These are phyloP conservation scores for Schizopora paradoxa DNA, from an alignment of 1,284 basidiomycete genomes.

Conservation along the genomic window DNA sequence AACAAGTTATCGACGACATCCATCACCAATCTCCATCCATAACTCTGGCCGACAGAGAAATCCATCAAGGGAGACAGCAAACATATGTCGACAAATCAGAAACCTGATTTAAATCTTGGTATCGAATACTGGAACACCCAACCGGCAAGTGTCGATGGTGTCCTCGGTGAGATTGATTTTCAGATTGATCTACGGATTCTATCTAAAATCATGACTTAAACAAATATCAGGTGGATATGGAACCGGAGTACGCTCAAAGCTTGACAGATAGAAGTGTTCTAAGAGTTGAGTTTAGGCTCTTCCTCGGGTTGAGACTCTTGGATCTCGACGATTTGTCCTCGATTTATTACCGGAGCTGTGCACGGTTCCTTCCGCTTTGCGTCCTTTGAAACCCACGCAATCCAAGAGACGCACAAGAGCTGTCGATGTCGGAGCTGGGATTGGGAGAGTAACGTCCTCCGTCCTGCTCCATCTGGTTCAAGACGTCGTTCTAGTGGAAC, in stretches of 20 bases:
- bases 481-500: constrained; percentile 85
- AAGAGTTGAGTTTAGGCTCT: constrained; percentile 51
- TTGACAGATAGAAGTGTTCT: constrained; percentile 18
- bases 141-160: constrained; percentile 71
- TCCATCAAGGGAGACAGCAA: too few relatives aligned
- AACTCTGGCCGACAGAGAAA: too few relatives aligned
- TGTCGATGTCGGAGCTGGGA: constrained; percentile 87
- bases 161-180: constrained; percentile 42
- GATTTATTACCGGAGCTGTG: constrained; percentile 74
- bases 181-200: neutral
- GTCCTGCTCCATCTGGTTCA: constrained; percentile 81
- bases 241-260: constrained; percentile 47
- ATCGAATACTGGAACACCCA: constrained; percentile 75
- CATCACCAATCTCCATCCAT: constrained; percentile 3
- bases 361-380: constrained; percentile 65
- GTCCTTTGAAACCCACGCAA: constrained; percentile 31
- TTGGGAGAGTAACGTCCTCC: constrained; percentile 84
- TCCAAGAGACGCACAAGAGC: constrained; percentile 52
- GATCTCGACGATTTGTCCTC: constrained; percentile 82
- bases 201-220: constrained; percentile 12
- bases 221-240: constrained; percentile 59
- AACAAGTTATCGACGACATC: neutral
- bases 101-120: constrained; percentile 55
- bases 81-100: too few relatives aligned
- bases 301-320: constrained; percentile 82